Base-by-base conservation (phyloP, 2,329 filamentous ascomycete genomes). In the Aspergillus ibericus region DNA sequence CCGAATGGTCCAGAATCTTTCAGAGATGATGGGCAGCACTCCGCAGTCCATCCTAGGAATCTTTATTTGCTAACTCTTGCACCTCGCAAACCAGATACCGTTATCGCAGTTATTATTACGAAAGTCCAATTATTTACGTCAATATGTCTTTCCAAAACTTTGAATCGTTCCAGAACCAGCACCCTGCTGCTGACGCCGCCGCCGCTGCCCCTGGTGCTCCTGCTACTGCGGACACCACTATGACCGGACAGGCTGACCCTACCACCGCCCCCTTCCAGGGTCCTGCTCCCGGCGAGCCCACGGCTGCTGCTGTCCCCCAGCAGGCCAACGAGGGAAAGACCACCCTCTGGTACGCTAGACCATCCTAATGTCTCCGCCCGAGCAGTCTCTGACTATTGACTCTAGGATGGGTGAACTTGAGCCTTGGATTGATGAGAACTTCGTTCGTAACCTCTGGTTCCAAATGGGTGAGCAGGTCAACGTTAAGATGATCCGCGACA, bases 401-500 rank as follows among this genome's bases (percentile, higher is more conserved):
- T 50, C 59, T 20, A 96, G 93, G 93, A 99, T 99, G 95, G 95
- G 95, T 68, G 95, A 99, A 77, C 89, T 99, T 64, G 93, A 98
- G 78, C 91, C 92, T 27, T 99, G 95, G 95, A 98, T 99, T 80
- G 95, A 99, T 70, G 95, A 99, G 82, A 96, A 93, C 79, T 99
- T 98, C 77, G 91, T 99, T 73, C 93, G 96, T 79, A 95, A 90
- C 68, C 87, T 98, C 47, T 98, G 92, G 85, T 96, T 92, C 72
- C 88, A 93, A 70, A 90, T 96, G 81, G 92, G 90, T 67, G 95
- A 98, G 79, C 88, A 88, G 64, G 95, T 99, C 70, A 97, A 97
- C 70, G 95, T 99, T 69, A 99, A 99, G 86, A 96, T 99, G 85
- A 99, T 99, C 71, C 91, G 95, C 66, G 95, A 99, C 82, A 97